Conservation (phyloP, 306 rosid genomes). For the Quercus suber region DNA sequence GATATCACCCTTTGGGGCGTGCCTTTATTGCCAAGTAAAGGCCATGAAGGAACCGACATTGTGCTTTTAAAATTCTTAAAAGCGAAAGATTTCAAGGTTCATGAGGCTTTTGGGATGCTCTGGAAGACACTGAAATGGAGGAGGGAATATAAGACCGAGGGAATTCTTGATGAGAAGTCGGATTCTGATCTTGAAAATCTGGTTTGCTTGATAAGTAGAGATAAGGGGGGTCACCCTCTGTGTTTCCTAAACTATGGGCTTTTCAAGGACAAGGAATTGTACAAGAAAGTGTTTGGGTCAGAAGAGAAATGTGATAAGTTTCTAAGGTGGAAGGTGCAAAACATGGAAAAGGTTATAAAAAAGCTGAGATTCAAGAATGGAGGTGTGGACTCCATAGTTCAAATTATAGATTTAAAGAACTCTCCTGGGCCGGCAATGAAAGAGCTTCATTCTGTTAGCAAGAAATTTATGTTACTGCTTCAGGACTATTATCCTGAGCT, state of each 20-base stretch:
- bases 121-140: slow-evolving; percentile 65
- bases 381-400: slow-evolving; percentile 55
- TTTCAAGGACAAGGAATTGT: slow-evolving; percentile 40
- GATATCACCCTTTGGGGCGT: slow-evolving; percentile 71
- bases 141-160: slow-evolving; percentile 32
- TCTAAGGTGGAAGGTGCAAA: slow-evolving; percentile 64
- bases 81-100: slow-evolving; percentile 58
- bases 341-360: slow-evolving; percentile 52
- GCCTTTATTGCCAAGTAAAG: slow-evolving; percentile 79
- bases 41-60: slow-evolving; percentile 63
- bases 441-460: slow-evolving; percentile 47
- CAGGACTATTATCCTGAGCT: slow-evolving; percentile 69
- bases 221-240: slow-evolving; percentile 67
- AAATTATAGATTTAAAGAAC: slow-evolving; percentile 62
- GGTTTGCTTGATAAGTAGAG: slow-evolving; percentile 36
- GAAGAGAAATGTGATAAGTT: slow-evolving; percentile 37
- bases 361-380: slow-evolving; percentile 50
- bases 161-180: slow-evolving; percentile 40
- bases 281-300: slow-evolving; percentile 40
- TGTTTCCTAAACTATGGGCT: slow-evolving; percentile 41
- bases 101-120: slow-evolving; percentile 71
- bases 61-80: slow-evolving; percentile 66
- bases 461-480: slow-evolving; percentile 39
- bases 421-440: slow-evolving; percentile 46
- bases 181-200: slow-evolving; percentile 32